These are phyloP conservation scores for Phytophthora constricta DNA, from an alignment of 352 stramenopile genomes.

Conservation along the genomic window DNA sequence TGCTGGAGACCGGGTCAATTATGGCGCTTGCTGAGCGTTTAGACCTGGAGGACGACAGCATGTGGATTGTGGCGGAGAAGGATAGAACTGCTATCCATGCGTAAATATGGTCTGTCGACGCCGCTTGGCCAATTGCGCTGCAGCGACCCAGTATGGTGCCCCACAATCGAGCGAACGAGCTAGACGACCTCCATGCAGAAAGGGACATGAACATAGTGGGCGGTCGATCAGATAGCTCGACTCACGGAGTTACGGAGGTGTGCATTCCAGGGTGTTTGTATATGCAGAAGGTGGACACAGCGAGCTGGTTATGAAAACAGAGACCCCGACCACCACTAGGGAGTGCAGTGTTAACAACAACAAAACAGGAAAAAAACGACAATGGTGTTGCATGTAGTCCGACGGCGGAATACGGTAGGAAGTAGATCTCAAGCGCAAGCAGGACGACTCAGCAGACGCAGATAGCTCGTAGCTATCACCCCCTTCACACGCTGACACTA, in stretches of 20 bases:
- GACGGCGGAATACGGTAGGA: background rate
- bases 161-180: constrained; percentile 16
- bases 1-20: constrained; percentile 87
- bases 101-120: constrained; percentile 34
- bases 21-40: constrained; percentile 84
- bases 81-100: constrained; percentile 86
- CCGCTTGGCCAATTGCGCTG: too few relatives aligned
- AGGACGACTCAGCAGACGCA: background rate
- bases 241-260: constrained; percentile 14
- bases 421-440: background rate
- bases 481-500: too few relatives aligned
- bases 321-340: constrained; percentile 18
- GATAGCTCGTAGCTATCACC: background rate
- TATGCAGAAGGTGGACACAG: constrained; percentile 32
- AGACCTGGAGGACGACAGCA: constrained; percentile 85
- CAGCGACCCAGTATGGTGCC: constrained; percentile 17
- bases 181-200: constrained; percentile 27
- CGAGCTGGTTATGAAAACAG: constrained; percentile 21
- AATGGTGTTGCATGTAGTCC: constrained; percentile 4
- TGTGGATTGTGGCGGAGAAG: constrained; percentile 86
- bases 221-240: background rate
- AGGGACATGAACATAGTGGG: constrained; percentile 30
- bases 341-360: constrained; percentile 28
- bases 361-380: constrained; percentile 18
- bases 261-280: constrained; percentile 31